Conservation (phyloP, 441 rosid genomes). For the Codiaeum variegatum region DNA sequence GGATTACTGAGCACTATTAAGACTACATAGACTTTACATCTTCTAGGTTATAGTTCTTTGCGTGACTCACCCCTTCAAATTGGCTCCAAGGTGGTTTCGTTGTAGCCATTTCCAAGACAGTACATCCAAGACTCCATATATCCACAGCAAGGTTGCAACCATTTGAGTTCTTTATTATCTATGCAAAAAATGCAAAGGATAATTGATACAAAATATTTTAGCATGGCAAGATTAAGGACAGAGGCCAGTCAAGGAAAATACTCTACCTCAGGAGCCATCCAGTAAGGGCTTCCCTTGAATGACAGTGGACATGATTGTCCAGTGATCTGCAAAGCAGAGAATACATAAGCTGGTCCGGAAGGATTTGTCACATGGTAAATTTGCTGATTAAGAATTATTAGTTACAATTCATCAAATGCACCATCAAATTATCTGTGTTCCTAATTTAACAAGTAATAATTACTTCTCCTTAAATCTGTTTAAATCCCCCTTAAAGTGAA, state of each 20-base stretch:
- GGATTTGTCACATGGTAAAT: neutral
- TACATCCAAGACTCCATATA: conserved; percentile 90
- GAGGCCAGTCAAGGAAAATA: conserved; percentile 4
- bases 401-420: conserved; percentile 4
- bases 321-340: conserved; percentile 57
- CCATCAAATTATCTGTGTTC: neutral
- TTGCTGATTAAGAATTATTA: neutral
- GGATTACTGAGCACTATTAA: neutral
- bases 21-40: neutral
- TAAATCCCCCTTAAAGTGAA: neutral
- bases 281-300: conserved; percentile 97
- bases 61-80: conserved; percentile 63
- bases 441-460: conserved; percentile 9
- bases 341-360: neutral
- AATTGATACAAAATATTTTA: conserved; percentile 6
- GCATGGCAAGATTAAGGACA: neutral
- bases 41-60: neutral
- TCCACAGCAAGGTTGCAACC: conserved; percentile 78
- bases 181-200: conserved; percentile 12
- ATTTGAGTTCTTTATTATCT: conserved; percentile 60
- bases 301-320: conserved; percentile 93
- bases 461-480: conserved; percentile 8
- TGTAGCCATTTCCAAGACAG: conserved; percentile 83
- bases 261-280: conserved; percentile 99
- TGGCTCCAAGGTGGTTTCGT: conserved; percentile 84